Base-by-base conservation (phyloP, 805 yeast genomes). In the Lipomyces mesembrius region DNA sequence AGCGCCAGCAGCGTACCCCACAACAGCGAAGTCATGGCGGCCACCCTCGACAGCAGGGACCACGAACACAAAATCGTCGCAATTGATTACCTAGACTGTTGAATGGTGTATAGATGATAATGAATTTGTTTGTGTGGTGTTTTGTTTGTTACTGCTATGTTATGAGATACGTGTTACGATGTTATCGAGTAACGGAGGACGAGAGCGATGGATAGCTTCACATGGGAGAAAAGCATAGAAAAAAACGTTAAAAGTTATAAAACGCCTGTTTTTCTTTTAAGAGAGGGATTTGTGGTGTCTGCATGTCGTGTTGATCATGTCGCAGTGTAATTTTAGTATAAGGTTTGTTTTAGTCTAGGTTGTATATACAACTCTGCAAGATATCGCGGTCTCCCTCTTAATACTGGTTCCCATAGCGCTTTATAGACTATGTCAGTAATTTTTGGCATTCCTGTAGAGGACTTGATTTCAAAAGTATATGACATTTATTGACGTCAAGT, bases 1-100 rank as follows among this genome's bases (percentile, higher is more conserved):
- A 76, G 63, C 78, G 73, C 25, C 76, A 67, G 29, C 68, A 58
- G 43, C 58, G 55, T 9, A 52, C 67, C 12, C 77, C 71, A 60
- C 74, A 68, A 59, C 75, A 72, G 51, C 65, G 60, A 27, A 59
- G 43, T 43, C 58, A 53, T 27, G 68, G 57, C 27, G 70, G 57
- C 43, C 32, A 68, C 59, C 71, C 46, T 69, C 73, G 20, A 69
- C 22, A 54, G 49, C 49, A 43, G 20, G 49, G 49, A 43, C 49
- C 22, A 43, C 49, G 49, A 17, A 22, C 2, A n/a, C 49, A 43
- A 43, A n/a, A 11, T 43, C 49, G 49, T 17, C 49, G 49, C 9
- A n/a, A 17, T 17, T 43, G 49, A 43, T 43, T n/a, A 43, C 20
- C 11, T 43, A 37, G 43, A 37, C 14, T 43, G 22, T 43, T 17